Base-by-base conservation (phyloP, 768 basidiomycete species). In the Gymnopilus junonius region DNA sequence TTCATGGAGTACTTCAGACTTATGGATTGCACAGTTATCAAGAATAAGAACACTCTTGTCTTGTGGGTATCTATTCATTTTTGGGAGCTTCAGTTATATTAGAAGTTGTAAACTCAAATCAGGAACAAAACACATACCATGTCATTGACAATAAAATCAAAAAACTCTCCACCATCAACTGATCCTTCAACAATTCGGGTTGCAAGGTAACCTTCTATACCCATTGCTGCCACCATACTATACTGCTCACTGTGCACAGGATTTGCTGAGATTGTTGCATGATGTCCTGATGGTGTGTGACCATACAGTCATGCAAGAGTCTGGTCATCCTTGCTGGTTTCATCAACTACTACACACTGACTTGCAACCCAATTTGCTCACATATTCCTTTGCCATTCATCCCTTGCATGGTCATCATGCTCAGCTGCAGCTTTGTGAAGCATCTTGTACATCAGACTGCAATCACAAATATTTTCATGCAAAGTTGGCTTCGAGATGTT, bases 391-490 rank as follows among this genome's bases (percentile, higher is more conserved):
- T 20, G 17, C 43, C 43, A 45, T 45, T 45, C 43, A 20, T 5
- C 21, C 2, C 43, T 20, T 45, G n/a, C n/a, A 20, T 45, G n/a
- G 4, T 70, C 65, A 29, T 76, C 68, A 5, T 67, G 55, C 58
- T 75, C 71, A 0, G 8, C 15, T 1, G 74, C 74, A 32, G 70
- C 66, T 32, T 70, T 71, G 39, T 70, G 72, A 14, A 74, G 67
- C 80, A 92, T 87, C 71, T 92, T 92, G 78, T 91, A 90, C 3
- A 92, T 89, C 20, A 88, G 75, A 12, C 89, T 91, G 61, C 90
- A 73, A 66, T 88, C 85, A 61, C 88, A 86, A 35, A 94, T 79
- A 69, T 91, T 93, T 57, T 90, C 84, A 65, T 92, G 71, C 0
- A 75, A 64, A 0, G 70, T 58, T 0, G 66, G 23, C 0, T 42